Base-by-base conservation (phyloP, 495 filamentous ascomycete species). In the Aspergillus asperescens region DNA sequence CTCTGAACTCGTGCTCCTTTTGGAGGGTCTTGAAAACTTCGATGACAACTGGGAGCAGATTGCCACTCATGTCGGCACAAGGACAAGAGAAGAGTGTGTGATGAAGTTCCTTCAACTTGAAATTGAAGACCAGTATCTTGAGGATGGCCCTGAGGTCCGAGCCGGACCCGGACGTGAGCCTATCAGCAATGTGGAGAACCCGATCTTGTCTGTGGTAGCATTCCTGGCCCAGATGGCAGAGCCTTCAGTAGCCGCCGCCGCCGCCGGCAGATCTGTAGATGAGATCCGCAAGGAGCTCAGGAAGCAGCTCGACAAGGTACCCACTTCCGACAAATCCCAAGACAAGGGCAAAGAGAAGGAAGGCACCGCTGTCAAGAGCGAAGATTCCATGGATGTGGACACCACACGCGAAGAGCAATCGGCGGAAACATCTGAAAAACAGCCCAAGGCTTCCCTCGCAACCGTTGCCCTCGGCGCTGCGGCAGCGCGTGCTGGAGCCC, bases 31-130 rank as follows among this genome's bases (percentile, higher is more conserved):
- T 48, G 93, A 98, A 74, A 77, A 84, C 57, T 91, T 86, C 58
- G 90, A 96, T 56, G 94, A 98, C 25, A 86, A 96, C 69, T 98
- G 93, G 93, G 86, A 88, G 47, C 81, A 86, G 57, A 90, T 98
- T 51, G 81, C 93, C 1, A 89, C 89, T 52, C 86, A 95, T 60
- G 93, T 98, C 23, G 87, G 87, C 27, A 90, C 88, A 2, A 81
- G 90, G 38, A 95, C 89, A n/a, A 79, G 88, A 31, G 93, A 98
- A 71, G 89, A 98, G 72, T 98, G 93, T 68, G 90, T 96, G 22
- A 74, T 96, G 60, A 91, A 95, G 64, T 98, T 98, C 76, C 71
- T 98, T 55, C 88, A 94, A 62, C 71, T 92, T 22, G 89, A 91
- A 46, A 93, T 95, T 52, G 89, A 92, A 63, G 89, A 92, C 67